Base-by-base conservation (phyloP, 192 early-diverging fungal species). In the Chytriomyces sp. region DNA sequence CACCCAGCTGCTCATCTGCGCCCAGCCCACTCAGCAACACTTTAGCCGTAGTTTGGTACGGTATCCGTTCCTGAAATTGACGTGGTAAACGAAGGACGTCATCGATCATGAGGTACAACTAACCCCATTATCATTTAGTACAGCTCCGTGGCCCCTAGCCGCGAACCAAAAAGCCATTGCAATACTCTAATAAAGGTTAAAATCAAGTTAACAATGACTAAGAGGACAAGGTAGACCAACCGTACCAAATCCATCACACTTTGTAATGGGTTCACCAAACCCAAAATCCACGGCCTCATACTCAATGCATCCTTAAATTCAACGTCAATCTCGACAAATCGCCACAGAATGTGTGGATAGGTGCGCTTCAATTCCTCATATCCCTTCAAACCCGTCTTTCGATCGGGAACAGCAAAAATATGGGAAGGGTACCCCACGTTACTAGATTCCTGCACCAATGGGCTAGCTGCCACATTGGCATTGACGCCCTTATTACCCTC, bases 111-210 rank as follows among this genome's bases (percentile, higher is more conserved):
- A 39, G 25, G 22, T 49, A 59, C n/a, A 52, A 38, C 41, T 63
- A 28, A 78, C 70, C 38, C 77, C 77, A 39, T n/a, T 33, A 28
- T 39, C 64, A 44, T 75, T 40, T 5, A 69, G 26, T 1, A 55
- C 30, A 17, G 31, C 70, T 55, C 93, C 93, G 34, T 72, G 60
- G 0, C 94, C 95, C n/a, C 94, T 83, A 28, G 91, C 81, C 1
- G 94, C 96, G 85, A 96, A 98, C 95, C 94, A 98, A 59, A 98
- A 87, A 0, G 96, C 95, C 84, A 96, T 90, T 0, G 91, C 96
- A 73, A 98, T 98, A 70, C 95, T 96, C 91, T 92, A 83, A 38
- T 33, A n/a, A 7, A 34, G 22, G 25, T 6, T 28, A 32, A 38
- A 53, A 38, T 54, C 6, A n/a, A 34, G 63, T 75, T 55, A 60